Base-by-base conservation (phyloP, 129 eudicot genomes). In the Scalesia atractyloides region DNA sequence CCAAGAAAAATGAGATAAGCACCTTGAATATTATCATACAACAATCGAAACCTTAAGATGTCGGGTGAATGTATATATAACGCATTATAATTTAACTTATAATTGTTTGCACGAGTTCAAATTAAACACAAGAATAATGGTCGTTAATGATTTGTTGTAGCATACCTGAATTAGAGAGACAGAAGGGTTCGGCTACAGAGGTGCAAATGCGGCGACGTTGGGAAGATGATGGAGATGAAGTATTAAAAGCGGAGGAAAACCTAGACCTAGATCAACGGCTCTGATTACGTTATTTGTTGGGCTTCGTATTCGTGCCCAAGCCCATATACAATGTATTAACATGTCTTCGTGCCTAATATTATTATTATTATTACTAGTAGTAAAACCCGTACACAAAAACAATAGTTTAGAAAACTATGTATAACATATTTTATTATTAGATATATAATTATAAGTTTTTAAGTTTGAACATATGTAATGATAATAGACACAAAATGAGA, bases 81-180 rank as follows among this genome's bases (percentile, higher is more conserved):
- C n/a, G 16, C 48, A 18, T 15, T 18, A 63, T 12, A 19, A 7
- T 10, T 72, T 24, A 5, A 54, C 5, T 12, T 20, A 41, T 15
- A 57, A 22, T 57, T 22, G 9, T 43, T n/a, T n/a, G n/a, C n/a
- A n/a, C n/a, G n/a, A n/a, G n/a, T n/a, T n/a, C 13, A 30, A 3
- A 46, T 15, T 30, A 30, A 30, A 13, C 12, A 62, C 17, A 1
- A 14, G 36, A 50, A 15, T 30, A 36, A 12, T 20, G 51, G 51
- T n/a, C 11, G 7, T 39, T 14, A 2, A 14, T 9, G n/a, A 71
- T 7, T 60, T 5, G 61, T 11, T 12, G 39, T 16, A 48, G 20
- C 33, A 11, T 75, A 75, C 79, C 79, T 75, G 79, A 74, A 66
- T 39, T 66, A 66, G 41, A 20, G 66, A 71, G 67, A 37, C 54